Conservation (phyloP, 1,284 basidiomycete genomes). For the Trametes hirsuta region DNA sequence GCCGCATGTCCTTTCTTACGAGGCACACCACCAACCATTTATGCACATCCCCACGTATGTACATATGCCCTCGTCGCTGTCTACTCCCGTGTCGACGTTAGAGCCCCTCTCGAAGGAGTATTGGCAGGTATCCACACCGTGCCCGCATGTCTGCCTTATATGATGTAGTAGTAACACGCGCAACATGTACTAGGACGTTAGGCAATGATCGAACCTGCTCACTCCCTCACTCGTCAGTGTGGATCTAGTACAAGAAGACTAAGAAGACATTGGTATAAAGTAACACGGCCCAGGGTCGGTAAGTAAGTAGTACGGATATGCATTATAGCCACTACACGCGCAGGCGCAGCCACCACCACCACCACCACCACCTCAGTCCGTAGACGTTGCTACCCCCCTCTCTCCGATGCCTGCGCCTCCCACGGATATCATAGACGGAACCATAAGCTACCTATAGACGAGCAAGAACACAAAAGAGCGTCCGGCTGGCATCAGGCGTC, state of each 20-base stretch:
- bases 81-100: no score
- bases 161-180: no score
- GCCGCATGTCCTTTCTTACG: no score
- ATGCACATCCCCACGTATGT: no score
- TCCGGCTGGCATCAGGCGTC: constrained; percentile 5
- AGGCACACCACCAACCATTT: no score
- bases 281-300: constrained; percentile 15
- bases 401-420: not conserved
- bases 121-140: no score
- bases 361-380: not conserved
- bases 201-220: no score
- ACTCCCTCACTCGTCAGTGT: no score
- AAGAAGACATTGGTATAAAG: constrained; percentile 22
- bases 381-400: not conserved
- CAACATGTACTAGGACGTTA: no score
- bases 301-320: constrained; percentile 2
- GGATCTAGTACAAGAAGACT: not conserved
- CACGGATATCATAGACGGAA: constrained; percentile 3
- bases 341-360: not conserved
- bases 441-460: constrained; percentile 1
- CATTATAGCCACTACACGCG: not conserved
- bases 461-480: not conserved
- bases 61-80: no score
- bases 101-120: no score
- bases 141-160: no score